Percentiles rank a stretch among this genome's conserved stretches.
These are phyloP conservation scores for Trichosporon sp. DNA, from an alignment of 1,284 basidiomycete genomes.

Conservation along the genomic window DNA sequence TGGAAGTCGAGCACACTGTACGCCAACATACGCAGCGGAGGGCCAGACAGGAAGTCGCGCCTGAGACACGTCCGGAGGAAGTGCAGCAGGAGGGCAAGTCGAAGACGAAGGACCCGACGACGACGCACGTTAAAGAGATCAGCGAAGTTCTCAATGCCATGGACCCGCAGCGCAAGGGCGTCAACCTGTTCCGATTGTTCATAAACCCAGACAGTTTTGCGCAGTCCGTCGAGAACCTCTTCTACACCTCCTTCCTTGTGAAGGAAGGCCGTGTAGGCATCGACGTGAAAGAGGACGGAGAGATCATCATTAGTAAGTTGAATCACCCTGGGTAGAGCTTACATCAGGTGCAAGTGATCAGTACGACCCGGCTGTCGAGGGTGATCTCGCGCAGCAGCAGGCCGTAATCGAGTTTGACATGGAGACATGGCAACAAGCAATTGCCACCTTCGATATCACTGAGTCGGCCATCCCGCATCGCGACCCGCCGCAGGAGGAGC, in stretches of 20 bases:
- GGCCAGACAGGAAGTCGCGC: slow-evolving; percentile 10
- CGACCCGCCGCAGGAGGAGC: slow-evolving; percentile 5
- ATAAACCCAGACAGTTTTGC: slow-evolving; percentile 15
- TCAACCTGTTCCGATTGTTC: slow-evolving; percentile 47
- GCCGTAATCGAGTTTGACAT: slow-evolving; percentile 55
- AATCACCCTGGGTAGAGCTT: background rate
- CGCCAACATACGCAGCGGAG: slow-evolving; percentile 2
- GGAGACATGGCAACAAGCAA: slow-evolving; percentile 47
- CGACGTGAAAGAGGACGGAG: slow-evolving; percentile 44
- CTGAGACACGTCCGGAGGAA: slow-evolving; percentile 30
- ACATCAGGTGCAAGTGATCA: slow-evolving; percentile 19
- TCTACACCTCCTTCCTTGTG: slow-evolving; percentile 56
- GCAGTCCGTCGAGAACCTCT: slow-evolving; percentile 57
- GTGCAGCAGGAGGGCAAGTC: slow-evolving; percentile 20
- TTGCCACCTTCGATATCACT: slow-evolving; percentile 50
- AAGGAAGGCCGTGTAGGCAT: slow-evolving; percentile 50
- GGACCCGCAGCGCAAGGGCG: slow-evolving; percentile 33
- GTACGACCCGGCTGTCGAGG: slow-evolving; percentile 35
- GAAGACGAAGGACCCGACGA: slow-evolving; percentile 27
- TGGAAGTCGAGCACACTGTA: slow-evolving; percentile 23
- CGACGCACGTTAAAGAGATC: slow-evolving; percentile 29
- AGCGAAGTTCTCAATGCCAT: slow-evolving; percentile 20
- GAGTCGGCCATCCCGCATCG: slow-evolving; percentile 50
- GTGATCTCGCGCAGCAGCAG: slow-evolving; percentile 45
- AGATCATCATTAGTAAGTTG: slow-evolving; percentile 49